Evolutionary conservation across 2,329 filamentous ascomycete species (phyloP).

Genomic region (Trichoderma harzianum): DNA sequence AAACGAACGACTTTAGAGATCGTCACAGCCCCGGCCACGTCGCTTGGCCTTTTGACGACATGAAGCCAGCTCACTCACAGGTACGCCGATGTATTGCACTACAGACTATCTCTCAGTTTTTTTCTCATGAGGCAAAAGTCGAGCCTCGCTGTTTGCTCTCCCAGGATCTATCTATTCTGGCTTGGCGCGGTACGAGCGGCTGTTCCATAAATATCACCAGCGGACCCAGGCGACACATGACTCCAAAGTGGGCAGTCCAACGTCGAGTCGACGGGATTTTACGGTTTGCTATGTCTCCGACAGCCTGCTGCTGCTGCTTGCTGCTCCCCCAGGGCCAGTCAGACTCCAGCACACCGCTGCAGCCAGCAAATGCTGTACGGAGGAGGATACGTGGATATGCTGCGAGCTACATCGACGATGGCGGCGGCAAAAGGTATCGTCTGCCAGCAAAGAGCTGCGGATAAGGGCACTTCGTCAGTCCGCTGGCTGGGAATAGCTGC

Average conservation of each 20-base stretch:
- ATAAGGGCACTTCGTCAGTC: background rate
- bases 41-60: background rate
- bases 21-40: background rate
- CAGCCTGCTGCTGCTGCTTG: background rate
- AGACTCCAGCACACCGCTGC: conserved; percentile 11
- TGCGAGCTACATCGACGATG: background rate
- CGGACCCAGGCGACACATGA: conserved; percentile 21
- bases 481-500: conserved; percentile 10
- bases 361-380: background rate
- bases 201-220: conserved; percentile 32
- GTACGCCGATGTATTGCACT: background rate
- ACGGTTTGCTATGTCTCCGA: conserved; percentile 9
- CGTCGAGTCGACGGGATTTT: conserved; percentile 12
- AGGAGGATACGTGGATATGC: background rate
- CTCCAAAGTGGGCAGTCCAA: conserved; percentile 16
- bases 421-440: background rate
- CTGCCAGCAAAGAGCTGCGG: conserved; percentile 5
- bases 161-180: background rate
- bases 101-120: background rate
- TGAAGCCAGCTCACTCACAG: background rate
- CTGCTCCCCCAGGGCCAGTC: background rate
- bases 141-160: background rate
- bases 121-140: background rate
- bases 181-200: conserved; percentile 33
- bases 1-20: background rate